Conservation (phyloP, 2,329 filamentous ascomycete species). For the Ophiosphaerella herpotricha region DNA sequence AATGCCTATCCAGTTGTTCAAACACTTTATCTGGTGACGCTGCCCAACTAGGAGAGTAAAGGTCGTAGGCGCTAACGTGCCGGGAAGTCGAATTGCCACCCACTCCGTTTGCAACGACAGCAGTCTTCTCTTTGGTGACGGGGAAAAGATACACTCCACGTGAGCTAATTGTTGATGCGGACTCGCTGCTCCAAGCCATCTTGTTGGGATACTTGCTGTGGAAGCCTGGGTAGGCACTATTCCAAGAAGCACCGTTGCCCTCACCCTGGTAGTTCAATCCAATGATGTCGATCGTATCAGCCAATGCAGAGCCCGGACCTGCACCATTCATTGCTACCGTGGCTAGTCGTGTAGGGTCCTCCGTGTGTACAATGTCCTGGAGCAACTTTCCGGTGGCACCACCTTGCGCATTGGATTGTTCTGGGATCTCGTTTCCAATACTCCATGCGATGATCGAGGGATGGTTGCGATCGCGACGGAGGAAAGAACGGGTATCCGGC, state of each 20-base stretch:
- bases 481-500: constrained; percentile 56
- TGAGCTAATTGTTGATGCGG: constrained; percentile 52
- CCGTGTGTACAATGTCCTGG: constrained; percentile 50
- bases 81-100: constrained; percentile 42
- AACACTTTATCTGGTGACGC: constrained; percentile 61
- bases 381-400: constrained; percentile 45
- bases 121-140: constrained; percentile 48
- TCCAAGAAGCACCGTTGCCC: constrained; percentile 45
- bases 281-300: constrained; percentile 53
- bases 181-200: constrained; percentile 44
- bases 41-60: constrained; percentile 55
- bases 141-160: constrained; percentile 61
- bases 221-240: constrained; percentile 53
- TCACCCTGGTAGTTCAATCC: constrained; percentile 63
- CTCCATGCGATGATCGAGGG: constrained; percentile 59
- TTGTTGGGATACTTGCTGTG: constrained; percentile 54
- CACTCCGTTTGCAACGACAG: constrained; percentile 41
- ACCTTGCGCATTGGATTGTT: constrained; percentile 49
- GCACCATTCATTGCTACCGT: constrained; percentile 57
- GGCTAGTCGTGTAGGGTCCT: constrained; percentile 54
- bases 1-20: constrained; percentile 52
- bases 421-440: constrained; percentile 59
- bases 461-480: constrained; percentile 62
- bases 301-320: constrained; percentile 46
- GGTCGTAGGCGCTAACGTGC: constrained; percentile 58